Percentiles rank a stretch among this genome's conserved stretches.
These are phyloP conservation scores for Climacium dendroides DNA, from an alignment of 225 moss, liverwort and hornwort genomes.

Conservation along the genomic window DNA sequence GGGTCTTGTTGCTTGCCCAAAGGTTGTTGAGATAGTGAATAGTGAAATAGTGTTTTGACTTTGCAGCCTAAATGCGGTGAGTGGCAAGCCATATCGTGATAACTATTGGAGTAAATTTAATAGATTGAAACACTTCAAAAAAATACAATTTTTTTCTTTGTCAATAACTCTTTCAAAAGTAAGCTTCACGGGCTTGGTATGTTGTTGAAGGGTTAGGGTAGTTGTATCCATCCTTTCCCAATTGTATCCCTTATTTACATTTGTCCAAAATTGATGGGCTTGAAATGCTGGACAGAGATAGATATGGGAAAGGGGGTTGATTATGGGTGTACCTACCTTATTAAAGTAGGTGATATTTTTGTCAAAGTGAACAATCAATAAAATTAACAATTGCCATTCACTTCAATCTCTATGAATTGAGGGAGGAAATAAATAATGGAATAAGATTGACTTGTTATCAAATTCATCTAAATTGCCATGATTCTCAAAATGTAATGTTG, in stretches of 20 bases:
- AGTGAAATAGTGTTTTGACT: background rate
- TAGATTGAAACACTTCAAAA: background rate
- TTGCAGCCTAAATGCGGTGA: background rate
- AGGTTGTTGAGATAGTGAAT: background rate
- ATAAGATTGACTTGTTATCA: background rate
- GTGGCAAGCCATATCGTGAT: background rate
- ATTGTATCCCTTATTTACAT: background rate
- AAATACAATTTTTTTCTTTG: too few species aligned
- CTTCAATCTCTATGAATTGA: background rate
- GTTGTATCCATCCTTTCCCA: background rate
- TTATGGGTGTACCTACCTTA: background rate
- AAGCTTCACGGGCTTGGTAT: fast-evolving
- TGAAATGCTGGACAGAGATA: background rate
- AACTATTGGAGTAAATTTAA: background rate
- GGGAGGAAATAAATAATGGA: background rate
- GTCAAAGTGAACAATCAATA: fast-evolving
- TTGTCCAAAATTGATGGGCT: background rate
- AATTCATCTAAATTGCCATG: background rate
- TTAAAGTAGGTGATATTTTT: background rate
- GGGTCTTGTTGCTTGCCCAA: background rate
- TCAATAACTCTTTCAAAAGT: background rate
- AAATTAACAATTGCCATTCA: background rate
- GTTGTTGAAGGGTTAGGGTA: too few species aligned
- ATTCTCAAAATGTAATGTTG: background rate
- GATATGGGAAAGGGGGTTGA: background rate